Evolutionary conservation across 129 eudicot species (phyloP).

Genomic region (Lonicera japonica): DNA sequence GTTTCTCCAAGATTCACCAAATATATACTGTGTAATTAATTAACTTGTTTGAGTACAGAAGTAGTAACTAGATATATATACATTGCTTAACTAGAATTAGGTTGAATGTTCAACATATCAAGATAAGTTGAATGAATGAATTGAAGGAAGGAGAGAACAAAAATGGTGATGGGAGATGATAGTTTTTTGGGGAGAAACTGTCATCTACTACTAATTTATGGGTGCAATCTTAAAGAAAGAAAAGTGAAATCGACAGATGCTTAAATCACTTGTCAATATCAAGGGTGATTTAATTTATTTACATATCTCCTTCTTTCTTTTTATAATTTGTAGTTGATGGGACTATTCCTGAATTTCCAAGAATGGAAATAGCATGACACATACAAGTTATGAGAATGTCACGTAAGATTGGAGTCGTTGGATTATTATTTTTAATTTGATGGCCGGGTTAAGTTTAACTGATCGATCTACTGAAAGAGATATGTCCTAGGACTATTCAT

Average conservation of each 20-base stretch:
- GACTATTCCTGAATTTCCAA: slow-evolving; percentile 45
- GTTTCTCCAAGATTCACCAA: too few species aligned
- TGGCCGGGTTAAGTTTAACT: too few species aligned
- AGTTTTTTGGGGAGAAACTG: neutral
- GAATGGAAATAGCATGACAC: slow-evolving; percentile 25
- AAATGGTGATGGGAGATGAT: neutral
- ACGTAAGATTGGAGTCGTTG: too few species aligned
- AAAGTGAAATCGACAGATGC: slow-evolving; percentile 36
- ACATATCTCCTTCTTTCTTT: too few species aligned
- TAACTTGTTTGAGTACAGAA: neutral
- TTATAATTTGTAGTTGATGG: too few species aligned
- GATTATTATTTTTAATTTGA: too few species aligned
- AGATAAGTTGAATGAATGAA: neutral
- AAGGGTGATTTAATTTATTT: slow-evolving; percentile 6
- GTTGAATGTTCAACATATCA: neutral
- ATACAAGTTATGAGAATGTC: too few species aligned
- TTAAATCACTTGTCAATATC: slow-evolving; percentile 29
- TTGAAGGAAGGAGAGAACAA: neutral
- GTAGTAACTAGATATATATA: slow-evolving; percentile 3
- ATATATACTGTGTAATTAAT: neutral
- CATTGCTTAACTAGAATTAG: slow-evolving; percentile 1
- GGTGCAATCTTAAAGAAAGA: slow-evolving; percentile 11
- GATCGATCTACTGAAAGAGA: too few species aligned
- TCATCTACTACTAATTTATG: slow-evolving; percentile 9
- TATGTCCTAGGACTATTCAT: too few species aligned